These are phyloP conservation scores for Fusarium pseudocircinatum DNA, from an alignment of 2,329 filamentous ascomycete species.

Conservation along the genomic window DNA sequence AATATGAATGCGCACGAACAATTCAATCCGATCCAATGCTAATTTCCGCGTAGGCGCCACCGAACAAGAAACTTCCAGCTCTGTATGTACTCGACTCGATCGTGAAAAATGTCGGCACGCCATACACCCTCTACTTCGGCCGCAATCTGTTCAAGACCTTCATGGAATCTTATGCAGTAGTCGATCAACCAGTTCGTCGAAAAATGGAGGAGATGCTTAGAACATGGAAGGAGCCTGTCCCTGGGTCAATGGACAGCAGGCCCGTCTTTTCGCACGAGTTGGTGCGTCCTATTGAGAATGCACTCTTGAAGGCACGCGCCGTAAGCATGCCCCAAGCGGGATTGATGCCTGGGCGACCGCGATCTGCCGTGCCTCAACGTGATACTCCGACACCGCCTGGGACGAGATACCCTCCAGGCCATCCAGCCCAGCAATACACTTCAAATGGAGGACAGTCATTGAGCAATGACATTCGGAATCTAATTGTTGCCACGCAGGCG, in stretches of 20 bases:
- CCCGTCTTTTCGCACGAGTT: slow-evolving; percentile 91
- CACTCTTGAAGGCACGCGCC: slow-evolving; percentile 82
- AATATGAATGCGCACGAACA: not conserved
- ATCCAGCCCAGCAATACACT: slow-evolving; percentile 43
- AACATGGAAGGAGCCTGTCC: slow-evolving; percentile 97
- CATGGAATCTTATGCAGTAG: slow-evolving; percentile 94
- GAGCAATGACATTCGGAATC: slow-evolving; percentile 82
- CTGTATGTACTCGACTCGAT: slow-evolving; percentile 98
- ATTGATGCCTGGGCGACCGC: slow-evolving; percentile 56
- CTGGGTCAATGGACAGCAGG: slow-evolving; percentile 89
- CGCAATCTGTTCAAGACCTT: slow-evolving; percentile 93
- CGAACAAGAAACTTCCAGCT: slow-evolving; percentile 90
- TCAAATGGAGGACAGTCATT: slow-evolving; percentile 60
- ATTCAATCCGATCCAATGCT: slow-evolving; percentile 41
- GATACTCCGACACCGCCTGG: slow-evolving; percentile 79
- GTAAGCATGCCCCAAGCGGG: slow-evolving; percentile 66
- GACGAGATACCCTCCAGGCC: slow-evolving; percentile 45
- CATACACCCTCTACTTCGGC: slow-evolving; percentile 94
- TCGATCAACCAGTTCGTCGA: slow-evolving; percentile 81
- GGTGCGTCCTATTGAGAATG: slow-evolving; percentile 91
- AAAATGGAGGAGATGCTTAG: slow-evolving; percentile 98
- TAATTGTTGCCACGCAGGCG: slow-evolving; percentile 77
- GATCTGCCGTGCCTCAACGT: slow-evolving; percentile 68
- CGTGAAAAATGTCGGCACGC: slow-evolving; percentile 97
- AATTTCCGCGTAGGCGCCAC: slow-evolving; percentile 73